Percentiles rank a stretch among this genome's conserved stretches.
Conservation (phyloP, 768 basidiomycete genomes). For the Ephemerocybe angulata region DNA sequence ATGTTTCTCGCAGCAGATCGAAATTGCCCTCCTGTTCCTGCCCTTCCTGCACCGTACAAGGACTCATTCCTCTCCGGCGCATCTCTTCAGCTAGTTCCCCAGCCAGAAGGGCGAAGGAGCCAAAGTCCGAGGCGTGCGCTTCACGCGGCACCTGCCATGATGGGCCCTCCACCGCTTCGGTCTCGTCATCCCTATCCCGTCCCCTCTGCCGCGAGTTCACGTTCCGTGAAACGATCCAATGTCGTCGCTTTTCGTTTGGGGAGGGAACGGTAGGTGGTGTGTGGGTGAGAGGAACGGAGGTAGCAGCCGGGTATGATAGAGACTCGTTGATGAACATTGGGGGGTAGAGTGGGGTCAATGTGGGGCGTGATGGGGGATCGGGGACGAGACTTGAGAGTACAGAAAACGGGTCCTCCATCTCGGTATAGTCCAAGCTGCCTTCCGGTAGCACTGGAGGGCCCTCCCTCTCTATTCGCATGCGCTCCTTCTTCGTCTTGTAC, state of each 20-base stretch:
- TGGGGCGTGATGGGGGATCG: conserved; percentile 52
- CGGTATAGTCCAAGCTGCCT: conserved; percentile 73
- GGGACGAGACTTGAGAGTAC: conserved; percentile 61
- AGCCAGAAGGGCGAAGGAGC: conserved; percentile 53
- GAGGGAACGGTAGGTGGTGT: conserved; percentile 19
- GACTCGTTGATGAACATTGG: conserved; percentile 26
- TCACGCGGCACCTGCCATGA: conserved; percentile 51
- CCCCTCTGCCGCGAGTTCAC: conserved; percentile 42
- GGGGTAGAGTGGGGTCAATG: conserved; percentile 55
- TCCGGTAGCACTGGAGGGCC: conserved; percentile 69
- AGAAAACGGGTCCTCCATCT: conserved; percentile 79
- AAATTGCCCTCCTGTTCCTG: conserved; percentile 33
- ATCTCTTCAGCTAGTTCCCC: conserved; percentile 46
- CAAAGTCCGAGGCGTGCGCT: conserved; percentile 55
- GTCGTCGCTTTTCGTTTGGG: conserved; percentile 44
- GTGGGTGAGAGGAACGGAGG: conserved; percentile 23
- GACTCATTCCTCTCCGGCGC: conserved; percentile 26
- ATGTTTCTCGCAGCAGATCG: conserved; percentile 34
- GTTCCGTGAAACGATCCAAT: conserved; percentile 61
- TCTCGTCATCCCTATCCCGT: conserved; percentile 54
- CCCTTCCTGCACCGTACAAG: conserved; percentile 16
- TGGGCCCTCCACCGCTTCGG: conserved; percentile 31
- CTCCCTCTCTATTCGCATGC: conserved; percentile 70
- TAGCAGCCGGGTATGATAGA: conserved; percentile 23
- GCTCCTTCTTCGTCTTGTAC: conserved; percentile 79